phyloP scores from a whole-genome alignment of 2,329 filamentous ascomycete genomes.

The Botrytis paeoniae region DNA sequence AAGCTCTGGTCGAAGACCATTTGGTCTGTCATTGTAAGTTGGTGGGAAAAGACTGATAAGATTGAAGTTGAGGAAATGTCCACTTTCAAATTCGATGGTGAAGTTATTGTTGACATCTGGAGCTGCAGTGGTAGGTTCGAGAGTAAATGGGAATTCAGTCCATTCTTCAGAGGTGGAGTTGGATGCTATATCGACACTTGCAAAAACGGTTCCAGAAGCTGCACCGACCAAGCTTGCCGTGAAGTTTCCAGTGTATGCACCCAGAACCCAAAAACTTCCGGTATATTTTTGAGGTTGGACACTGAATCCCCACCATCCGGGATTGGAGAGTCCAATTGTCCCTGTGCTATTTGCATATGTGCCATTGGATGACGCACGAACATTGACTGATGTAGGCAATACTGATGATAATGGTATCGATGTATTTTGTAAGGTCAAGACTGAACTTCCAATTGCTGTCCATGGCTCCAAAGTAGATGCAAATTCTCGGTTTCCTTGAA shows the following conservation, averaged over 20 bases:
- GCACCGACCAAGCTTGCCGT: conserved; percentile 24
- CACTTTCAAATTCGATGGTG: conserved; percentile 47
- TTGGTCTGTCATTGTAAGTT: conserved; percentile 54
- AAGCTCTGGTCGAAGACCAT: conserved; percentile 57
- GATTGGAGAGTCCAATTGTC: conserved; percentile 49
- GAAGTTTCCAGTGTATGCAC: conserved; percentile 18
- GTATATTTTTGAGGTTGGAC: conserved; percentile 33
- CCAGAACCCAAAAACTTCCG: conserved; percentile 33
- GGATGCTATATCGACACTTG: conserved; percentile 26
- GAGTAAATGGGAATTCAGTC: conserved; percentile 21
- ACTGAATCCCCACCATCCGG: conserved; percentile 56
- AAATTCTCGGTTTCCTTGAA: conserved; percentile 51
- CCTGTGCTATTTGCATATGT: conserved; percentile 21
- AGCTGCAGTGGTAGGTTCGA: conserved; percentile 23
- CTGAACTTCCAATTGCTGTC: conserved; percentile 27
- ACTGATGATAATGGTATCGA: conserved; percentile 31
- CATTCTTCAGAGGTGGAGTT: conserved; percentile 24
- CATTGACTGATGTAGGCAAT: conserved; percentile 32
- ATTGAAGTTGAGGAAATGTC: conserved; percentile 51
- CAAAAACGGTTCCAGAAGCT: conserved; percentile 26
- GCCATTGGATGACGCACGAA: conserved; percentile 15
- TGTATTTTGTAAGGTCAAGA: conserved; percentile 37
- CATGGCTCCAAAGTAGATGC: conserved; percentile 46
- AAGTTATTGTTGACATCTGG: conserved; percentile 52
- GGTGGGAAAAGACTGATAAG: conserved; percentile 59